A percentile compares a stretch with the other conserved stretches of the same genome.
phyloP scores from a whole-genome alignment of 805 yeast species.

The Monosporozyma solicola region DNA sequence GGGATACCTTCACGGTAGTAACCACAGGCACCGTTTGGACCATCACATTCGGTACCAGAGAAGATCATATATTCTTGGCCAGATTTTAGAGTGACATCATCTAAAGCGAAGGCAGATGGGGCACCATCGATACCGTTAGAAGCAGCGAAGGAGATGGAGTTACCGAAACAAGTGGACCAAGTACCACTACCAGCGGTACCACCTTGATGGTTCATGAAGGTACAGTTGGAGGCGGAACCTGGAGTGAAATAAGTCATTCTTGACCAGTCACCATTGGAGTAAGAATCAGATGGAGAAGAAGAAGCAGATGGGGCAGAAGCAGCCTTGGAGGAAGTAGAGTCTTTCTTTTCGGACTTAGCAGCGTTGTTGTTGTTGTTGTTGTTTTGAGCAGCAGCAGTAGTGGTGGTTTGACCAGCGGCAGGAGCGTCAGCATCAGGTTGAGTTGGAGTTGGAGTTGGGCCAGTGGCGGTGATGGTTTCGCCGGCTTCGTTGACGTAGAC shows the following conservation, averaged over 20 bases:
- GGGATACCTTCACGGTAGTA: slow-evolving; percentile 79
- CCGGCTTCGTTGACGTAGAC: slow-evolving; percentile 60
- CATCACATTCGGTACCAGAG: slow-evolving; percentile 55
- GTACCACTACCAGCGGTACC: slow-evolving; percentile 79
- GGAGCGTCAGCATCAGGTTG: slow-evolving; percentile 41
- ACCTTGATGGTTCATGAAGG: slow-evolving; percentile 83
- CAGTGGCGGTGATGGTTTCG: slow-evolving; percentile 24
- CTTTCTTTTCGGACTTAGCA: slow-evolving; percentile 5
- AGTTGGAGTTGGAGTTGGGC: slow-evolving; percentile 67
- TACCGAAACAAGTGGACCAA: slow-evolving; percentile 82
- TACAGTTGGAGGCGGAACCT: slow-evolving; percentile 61
- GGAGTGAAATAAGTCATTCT: slow-evolving; percentile 70
- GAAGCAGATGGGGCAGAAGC: slow-evolving; percentile 27
- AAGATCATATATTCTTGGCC: slow-evolving; percentile 76
- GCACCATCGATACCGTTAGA: slow-evolving; percentile 72
- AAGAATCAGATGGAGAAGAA: slow-evolving; percentile 26
- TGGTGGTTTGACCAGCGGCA: slow-evolving; percentile 31
- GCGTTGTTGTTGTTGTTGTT: background rate
- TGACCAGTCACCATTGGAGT: slow-evolving; percentile 52
- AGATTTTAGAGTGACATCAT: slow-evolving; percentile 60
- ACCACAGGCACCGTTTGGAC: slow-evolving; percentile 54
- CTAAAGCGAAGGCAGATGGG: slow-evolving; percentile 55
- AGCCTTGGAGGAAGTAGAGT: slow-evolving; percentile 19
- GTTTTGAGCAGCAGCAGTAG: slow-evolving; percentile 8
- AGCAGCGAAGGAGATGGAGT: slow-evolving; percentile 79